Evolutionary conservation across 78 protist genomes (phyloP).

Genomic region (Emiliania huxleyi): DNA sequence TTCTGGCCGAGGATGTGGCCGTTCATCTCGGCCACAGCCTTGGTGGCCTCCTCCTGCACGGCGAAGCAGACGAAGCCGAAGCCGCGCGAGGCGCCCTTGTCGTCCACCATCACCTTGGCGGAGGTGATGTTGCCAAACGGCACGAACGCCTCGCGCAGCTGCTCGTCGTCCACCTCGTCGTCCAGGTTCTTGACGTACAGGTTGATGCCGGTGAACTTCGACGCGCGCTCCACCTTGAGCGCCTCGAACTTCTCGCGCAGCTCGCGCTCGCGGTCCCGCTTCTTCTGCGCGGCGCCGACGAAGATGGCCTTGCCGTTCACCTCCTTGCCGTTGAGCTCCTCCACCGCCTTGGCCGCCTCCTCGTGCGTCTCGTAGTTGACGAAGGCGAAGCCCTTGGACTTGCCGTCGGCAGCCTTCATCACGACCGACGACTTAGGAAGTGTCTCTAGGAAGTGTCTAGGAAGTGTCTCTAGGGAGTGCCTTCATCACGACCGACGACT

Average conservation of each 20-base stretch:
- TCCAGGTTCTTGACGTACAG: conserved; percentile 96
- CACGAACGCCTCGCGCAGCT: conserved; percentile 75
- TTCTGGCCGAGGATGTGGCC: conserved; percentile 81
- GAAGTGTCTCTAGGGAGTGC: too few relatives aligned
- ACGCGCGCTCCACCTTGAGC: conserved; percentile 45
- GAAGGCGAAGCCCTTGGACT: conserved; percentile 88
- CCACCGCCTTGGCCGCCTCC: conserved; percentile 77
- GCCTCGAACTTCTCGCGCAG: conserved; percentile 75
- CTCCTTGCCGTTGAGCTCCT: conserved; percentile 72
- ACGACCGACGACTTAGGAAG: too few relatives aligned
- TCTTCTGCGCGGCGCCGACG: conserved; percentile 86
- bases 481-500: conserved; percentile 60
- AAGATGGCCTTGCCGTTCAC: conserved; percentile 72
- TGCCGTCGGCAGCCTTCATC: conserved; percentile 73
- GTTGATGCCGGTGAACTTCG: conserved; percentile 82
- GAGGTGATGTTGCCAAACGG: conserved; percentile 90
- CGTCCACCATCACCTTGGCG: conserved; percentile 86
- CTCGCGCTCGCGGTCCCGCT: conserved; percentile 81
- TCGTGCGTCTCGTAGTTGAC: conserved; percentile 89
- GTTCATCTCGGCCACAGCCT: conserved; percentile 93
- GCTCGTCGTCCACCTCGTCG: conserved; percentile 84
- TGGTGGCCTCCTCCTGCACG: conserved; percentile 88
- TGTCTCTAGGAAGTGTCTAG: too few relatives aligned
- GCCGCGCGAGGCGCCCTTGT: conserved; percentile 66
- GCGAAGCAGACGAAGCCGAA: conserved; percentile 97